Conservation (phyloP, 2,329 filamentous ascomycete species). For the Aspergillus sp. region DNA sequence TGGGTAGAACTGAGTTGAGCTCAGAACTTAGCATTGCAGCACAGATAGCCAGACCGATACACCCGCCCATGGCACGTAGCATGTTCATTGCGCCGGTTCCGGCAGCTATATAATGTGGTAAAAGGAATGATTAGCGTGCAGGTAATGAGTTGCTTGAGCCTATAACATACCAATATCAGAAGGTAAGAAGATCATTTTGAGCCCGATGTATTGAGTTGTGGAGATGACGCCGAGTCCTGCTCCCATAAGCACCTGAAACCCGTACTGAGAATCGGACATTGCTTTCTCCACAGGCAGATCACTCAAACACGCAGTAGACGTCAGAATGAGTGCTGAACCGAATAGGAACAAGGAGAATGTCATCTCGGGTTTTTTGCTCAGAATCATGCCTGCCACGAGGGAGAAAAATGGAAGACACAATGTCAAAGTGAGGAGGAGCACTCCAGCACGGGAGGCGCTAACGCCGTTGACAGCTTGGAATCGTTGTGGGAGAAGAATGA, state of each 20-base stretch:
- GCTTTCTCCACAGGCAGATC: background rate
- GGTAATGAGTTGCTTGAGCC: background rate
- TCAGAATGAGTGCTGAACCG: background rate
- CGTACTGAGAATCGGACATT: background rate
- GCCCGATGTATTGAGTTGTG: background rate
- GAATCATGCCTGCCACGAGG: background rate
- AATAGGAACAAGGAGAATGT: background rate
- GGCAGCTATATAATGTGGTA: background rate
- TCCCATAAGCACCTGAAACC: background rate
- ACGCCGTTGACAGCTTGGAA: background rate
- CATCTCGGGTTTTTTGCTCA: background rate
- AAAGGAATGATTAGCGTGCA: background rate
- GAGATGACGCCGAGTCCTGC: background rate
- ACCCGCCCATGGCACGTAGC: background rate
- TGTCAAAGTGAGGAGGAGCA: background rate
- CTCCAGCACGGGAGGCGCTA: background rate
- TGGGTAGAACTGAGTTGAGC: background rate
- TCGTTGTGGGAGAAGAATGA: background rate
- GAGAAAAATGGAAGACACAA: background rate
- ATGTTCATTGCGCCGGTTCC: background rate
- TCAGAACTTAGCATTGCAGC: background rate
- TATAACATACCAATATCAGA: background rate
- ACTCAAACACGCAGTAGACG: background rate
- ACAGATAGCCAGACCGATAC: background rate
- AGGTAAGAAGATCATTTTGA: background rate